phyloP scores from a whole-genome alignment of 495 filamentous ascomycete species.

The Neurospora terricola region DNA sequence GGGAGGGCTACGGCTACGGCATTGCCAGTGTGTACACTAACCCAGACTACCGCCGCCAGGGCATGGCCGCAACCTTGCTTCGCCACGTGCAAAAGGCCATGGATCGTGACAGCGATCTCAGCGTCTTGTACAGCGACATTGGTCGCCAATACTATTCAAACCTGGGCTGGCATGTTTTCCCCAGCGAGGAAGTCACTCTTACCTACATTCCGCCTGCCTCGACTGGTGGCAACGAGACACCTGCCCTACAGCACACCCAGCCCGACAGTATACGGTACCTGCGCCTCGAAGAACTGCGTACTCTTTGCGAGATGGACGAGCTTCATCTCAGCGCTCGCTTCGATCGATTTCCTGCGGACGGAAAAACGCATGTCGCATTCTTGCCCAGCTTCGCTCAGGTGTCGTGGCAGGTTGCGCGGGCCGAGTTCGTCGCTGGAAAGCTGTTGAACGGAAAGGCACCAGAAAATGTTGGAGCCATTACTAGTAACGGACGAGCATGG shows the following conservation, averaged over 20 bases:
- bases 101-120: conserved; percentile 43
- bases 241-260: conserved; percentile 2
- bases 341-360: conserved; percentile 8
- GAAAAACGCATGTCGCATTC: conserved; percentile 50
- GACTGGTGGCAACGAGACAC: not conserved
- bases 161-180: conserved; percentile 65
- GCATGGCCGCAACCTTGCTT: conserved; percentile 60
- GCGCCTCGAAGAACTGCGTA: conserved; percentile 35
- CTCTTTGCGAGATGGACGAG: conserved; percentile 48
- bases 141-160: conserved; percentile 75
- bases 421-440: conserved; percentile 59
- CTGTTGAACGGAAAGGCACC: conserved; percentile 33
- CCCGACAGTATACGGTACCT: conserved; percentile 21
- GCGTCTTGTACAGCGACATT: conserved; percentile 80
- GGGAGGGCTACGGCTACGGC: conserved; percentile 59
- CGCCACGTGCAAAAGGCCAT: conserved; percentile 33
- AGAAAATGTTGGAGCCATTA: conserved; percentile 47
- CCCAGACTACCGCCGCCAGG: conserved; percentile 55
- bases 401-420: conserved; percentile 72
- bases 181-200: conserved; percentile 61
- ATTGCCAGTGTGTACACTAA: conserved; percentile 78
- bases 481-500: conserved; percentile 51
- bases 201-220: conserved; percentile 21
- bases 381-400: conserved; percentile 61
- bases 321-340: conserved; percentile 26